Percentiles rank a stretch among this genome's conserved stretches.
Conservation (phyloP, 2,329 filamentous ascomycete species). For the Parafenestella ontariensis region DNA sequence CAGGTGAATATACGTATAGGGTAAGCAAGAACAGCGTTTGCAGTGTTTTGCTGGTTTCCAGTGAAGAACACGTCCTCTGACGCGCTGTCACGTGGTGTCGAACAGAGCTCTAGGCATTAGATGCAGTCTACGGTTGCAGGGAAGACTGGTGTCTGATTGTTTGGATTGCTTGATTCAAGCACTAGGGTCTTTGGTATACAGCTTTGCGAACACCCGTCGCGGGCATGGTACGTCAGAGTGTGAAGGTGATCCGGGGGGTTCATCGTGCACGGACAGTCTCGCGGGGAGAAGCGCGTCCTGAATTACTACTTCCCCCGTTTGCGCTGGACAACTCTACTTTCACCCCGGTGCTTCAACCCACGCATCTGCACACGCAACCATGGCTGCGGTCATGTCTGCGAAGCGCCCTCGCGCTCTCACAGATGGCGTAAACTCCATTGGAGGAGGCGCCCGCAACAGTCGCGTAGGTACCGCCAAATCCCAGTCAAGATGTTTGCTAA, state of each 20-base stretch:
- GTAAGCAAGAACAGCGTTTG: neutral
- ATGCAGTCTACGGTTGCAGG: too few relatives aligned
- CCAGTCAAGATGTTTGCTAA: slow-evolving; percentile 13
- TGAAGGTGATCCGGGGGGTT: neutral
- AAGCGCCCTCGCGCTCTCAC: slow-evolving; percentile 43
- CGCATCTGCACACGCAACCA: slow-evolving; percentile 13
- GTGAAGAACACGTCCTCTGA: neutral
- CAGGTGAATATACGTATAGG: too few relatives aligned
- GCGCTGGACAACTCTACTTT: neutral
- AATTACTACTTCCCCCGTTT: slow-evolving; percentile 8
- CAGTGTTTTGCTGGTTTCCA: neutral
- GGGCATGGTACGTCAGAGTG: neutral
- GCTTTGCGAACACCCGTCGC: neutral
- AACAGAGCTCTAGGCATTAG: neutral
- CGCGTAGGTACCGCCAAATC: slow-evolving; percentile 24
- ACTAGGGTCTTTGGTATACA: neutral
- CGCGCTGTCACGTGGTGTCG: slow-evolving; percentile 23
- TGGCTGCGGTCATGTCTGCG: slow-evolving; percentile 39
- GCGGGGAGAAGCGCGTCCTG: slow-evolving; percentile 31
- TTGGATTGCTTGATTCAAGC: neutral
- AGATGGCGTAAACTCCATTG: slow-evolving; percentile 18
- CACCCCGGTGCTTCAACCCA: neutral
- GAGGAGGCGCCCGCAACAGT: slow-evolving; percentile 13
- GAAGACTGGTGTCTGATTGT: too few relatives aligned
- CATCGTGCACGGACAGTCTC: neutral